These are phyloP conservation scores for Leucocoprinus sp. DNA, from an alignment of 768 basidiomycete species.

Conservation along the genomic window DNA sequence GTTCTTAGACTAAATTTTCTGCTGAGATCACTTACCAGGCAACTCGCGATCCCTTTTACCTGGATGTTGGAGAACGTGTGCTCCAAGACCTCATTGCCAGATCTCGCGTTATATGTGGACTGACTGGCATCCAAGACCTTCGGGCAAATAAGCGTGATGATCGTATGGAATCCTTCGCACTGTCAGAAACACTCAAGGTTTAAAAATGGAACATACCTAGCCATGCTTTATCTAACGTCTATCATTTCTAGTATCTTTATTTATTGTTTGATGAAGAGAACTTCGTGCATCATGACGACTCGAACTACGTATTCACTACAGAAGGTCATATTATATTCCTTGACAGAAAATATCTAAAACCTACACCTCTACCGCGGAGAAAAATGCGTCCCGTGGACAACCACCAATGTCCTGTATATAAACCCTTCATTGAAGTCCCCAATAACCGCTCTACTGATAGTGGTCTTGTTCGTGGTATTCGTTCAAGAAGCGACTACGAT, in stretches of 20 bases:
- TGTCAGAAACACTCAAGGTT: conserved; percentile 90
- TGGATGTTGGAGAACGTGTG: conserved; percentile 83
- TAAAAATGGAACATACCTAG: background rate
- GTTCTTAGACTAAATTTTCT: conserved; percentile 8
- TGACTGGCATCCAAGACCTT: conserved; percentile 76
- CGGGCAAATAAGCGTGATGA: conserved; percentile 74
- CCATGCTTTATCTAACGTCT: background rate
- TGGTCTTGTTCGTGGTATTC: conserved; percentile 62
- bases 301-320: conserved; percentile 88
- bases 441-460: conserved; percentile 23
- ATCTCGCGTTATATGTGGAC: conserved; percentile 78
- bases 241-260: conserved; percentile 70
- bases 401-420: conserved; percentile 71
- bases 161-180: conserved; percentile 95
- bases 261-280: conserved; percentile 87
- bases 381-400: conserved; percentile 54
- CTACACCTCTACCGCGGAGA: conserved; percentile 49
- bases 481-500: conserved; percentile 66
- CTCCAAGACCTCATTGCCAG: conserved; percentile 67
- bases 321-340: conserved; percentile 87
- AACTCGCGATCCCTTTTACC: conserved; percentile 86
- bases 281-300: conserved; percentile 62
- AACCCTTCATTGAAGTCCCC: conserved; percentile 30
- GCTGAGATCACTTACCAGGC: conserved; percentile 42
- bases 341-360: conserved; percentile 43